phyloP scores from a whole-genome alignment of 2,329 filamentous ascomycete species.

The Xylariomycetidae sp. region DNA sequence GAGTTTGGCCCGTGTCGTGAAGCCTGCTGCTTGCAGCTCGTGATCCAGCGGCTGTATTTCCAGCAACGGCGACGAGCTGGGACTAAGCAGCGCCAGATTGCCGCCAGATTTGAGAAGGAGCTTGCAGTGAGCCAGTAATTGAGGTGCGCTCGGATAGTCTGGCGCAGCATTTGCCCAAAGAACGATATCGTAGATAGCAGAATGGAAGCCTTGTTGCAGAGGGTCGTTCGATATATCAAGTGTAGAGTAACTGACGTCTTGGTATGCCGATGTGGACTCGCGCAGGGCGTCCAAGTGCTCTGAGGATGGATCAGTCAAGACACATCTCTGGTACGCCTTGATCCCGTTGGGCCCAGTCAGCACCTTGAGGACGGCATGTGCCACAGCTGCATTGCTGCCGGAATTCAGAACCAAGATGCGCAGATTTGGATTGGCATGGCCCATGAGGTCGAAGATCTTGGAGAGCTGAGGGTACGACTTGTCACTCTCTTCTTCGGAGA shows the following conservation, averaged over 20 bases:
- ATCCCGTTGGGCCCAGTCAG: slow-evolving; percentile 3
- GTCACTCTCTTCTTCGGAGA: slow-evolving; percentile 10
- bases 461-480: slow-evolving; percentile 11
- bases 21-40: too few relatives aligned
- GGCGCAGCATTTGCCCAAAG: slow-evolving; percentile 10
- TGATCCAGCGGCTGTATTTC: too few relatives aligned
- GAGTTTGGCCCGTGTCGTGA: too few relatives aligned
- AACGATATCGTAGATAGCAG: slow-evolving; percentile 9
- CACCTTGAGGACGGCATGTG: slow-evolving; percentile 1
- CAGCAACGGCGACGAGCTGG: too few relatives aligned
- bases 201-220: slow-evolving; percentile 2
- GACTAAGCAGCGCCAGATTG: too few relatives aligned
- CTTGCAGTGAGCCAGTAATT: slow-evolving; percentile 18
- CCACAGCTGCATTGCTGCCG: slow-evolving; percentile 5
- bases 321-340: slow-evolving; percentile 10
- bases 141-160: slow-evolving; percentile 10
- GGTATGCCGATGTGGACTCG: slow-evolving; percentile 4
- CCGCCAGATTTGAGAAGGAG: slow-evolving; percentile 24
- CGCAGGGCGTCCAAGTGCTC: slow-evolving; percentile 6
- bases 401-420: slow-evolving; percentile 6
- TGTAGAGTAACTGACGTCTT: slow-evolving; percentile 8
- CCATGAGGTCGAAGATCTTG: slow-evolving; percentile 7
- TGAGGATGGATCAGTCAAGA: slow-evolving; percentile 11
- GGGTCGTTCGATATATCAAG: slow-evolving; percentile 10
- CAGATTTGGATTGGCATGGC: slow-evolving; percentile 8